These are phyloP conservation scores for Cytospora piceicola DNA, from an alignment of 2,329 filamentous ascomycete species.

Conservation along the genomic window DNA sequence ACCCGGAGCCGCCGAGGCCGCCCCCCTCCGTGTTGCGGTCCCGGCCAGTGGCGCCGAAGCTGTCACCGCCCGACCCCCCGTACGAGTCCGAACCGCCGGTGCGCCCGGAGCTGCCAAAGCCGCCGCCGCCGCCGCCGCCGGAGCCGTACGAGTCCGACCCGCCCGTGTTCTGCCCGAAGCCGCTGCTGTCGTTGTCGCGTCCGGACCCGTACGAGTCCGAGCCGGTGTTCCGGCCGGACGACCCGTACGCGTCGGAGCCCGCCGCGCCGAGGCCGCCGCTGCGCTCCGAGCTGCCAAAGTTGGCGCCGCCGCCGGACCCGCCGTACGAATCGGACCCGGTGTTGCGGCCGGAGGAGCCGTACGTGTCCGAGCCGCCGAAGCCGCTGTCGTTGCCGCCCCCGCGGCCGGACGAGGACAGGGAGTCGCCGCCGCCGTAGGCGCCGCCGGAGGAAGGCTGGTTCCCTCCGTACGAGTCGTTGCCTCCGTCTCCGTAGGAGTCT, in stretches of 20 bases:
- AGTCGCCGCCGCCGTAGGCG: slow-evolving; percentile 32
- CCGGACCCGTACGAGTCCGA: slow-evolving; percentile 15
- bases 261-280: not conserved
- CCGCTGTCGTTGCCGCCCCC: too few species aligned
- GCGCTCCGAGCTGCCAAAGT: slow-evolving; percentile 23
- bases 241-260: slow-evolving; percentile 1
- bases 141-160: slow-evolving; percentile 27
- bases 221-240: slow-evolving; percentile 1
- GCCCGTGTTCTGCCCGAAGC: not conserved
- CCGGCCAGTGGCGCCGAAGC: slow-evolving; percentile 29
- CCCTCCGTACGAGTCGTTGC: slow-evolving; percentile 36
- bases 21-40: too few species aligned
- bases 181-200: slow-evolving; percentile 18
- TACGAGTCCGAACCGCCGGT: not conserved
- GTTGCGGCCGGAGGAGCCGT: slow-evolving; percentile 4
- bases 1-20: not conserved
- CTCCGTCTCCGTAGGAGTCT: slow-evolving; percentile 31
- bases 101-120: slow-evolving; percentile 31
- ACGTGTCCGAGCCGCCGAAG: too few species aligned
- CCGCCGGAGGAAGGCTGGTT: slow-evolving; percentile 34
- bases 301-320: slow-evolving; percentile 7
- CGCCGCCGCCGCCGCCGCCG: slow-evolving; percentile 22
- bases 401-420: slow-evolving; percentile 25
- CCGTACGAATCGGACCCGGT: slow-evolving; percentile 20
- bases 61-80: slow-evolving; percentile 11